Base-by-base conservation (phyloP, 805 yeast genomes). In the Brettanomyces bruxellensis region DNA sequence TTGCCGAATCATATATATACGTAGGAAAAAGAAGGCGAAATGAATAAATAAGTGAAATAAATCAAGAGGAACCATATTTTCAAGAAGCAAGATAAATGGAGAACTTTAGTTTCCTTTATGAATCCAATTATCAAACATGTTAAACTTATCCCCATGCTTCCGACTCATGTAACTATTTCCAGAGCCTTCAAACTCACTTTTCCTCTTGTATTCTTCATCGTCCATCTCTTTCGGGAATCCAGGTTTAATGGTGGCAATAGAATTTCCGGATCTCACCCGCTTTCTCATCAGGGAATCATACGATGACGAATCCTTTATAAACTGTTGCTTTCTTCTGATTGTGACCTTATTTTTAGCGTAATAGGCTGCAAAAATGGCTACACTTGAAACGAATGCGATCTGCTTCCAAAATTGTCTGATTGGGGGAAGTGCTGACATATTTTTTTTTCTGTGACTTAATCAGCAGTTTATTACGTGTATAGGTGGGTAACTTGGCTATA, bases 111-210 rank as follows among this genome's bases (percentile, higher is more conserved):
- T 40, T 6, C 24, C 13, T 39, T 42, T 42, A 24, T 30, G 24
- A 11, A 24, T 13, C 36, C 34, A 43, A n/a, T 41, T 13, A n/a
- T 38, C 36, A 25, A 23, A 37, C 18, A 43, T 14, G 14, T 38
- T 38, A 39, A 66, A 62, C 45, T 64, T 65, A 51, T 66, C 69
- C 34, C 70, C 70, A 39, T 58, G 58, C 48, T 62, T 61, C 36
- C 69, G 53, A 41, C 68, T 61, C 89, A 50, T 60, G 47, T 80
- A 81, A 42, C 86, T 75, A 46, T 67, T 67, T 1, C 87, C 86
- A 1, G 83, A 71, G 4, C 89, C 91, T 53, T 81, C 86, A 56
- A 73, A 85, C 55, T 75, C 79, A 45, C 83, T 76, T 51, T 79
- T 78, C 50, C 89, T 66, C 40, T 63, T 55, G 23, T 63, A 66